Conservation (phyloP, 768 basidiomycete species). For the Amanita pseudoporphyria region DNA sequence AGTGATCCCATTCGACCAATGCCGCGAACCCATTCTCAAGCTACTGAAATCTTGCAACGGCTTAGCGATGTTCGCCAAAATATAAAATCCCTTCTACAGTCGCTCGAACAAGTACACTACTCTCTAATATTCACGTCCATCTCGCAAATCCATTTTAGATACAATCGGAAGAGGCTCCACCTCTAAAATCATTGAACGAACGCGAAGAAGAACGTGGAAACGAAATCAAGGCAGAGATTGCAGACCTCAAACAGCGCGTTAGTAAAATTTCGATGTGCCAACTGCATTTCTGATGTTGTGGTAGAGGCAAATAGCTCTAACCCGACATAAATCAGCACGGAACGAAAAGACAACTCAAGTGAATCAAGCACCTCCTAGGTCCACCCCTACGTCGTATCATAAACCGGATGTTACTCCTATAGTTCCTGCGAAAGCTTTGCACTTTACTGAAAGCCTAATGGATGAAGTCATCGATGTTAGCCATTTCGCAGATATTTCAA, state of each 20-base stretch:
- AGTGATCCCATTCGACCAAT: conserved; percentile 38
- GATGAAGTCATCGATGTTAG: conserved; percentile 55
- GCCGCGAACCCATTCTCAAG: conserved; percentile 40
- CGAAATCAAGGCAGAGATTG: conserved; percentile 26
- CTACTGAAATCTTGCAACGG: conserved; percentile 30
- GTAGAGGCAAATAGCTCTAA: background rate
- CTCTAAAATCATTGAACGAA: conserved; percentile 27
- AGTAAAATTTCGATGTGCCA: background rate
- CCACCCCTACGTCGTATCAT: background rate
- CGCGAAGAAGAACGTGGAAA: conserved; percentile 33
- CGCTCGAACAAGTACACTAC: conserved; percentile 23
- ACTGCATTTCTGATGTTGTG: background rate
- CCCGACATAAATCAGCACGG: background rate
- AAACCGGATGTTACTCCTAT: background rate
- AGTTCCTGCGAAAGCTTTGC: conserved; percentile 23
- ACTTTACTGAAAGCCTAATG: conserved; percentile 53
- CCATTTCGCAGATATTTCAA: conserved; percentile 40
- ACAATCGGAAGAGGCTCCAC: conserved; percentile 16
- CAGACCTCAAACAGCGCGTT: conserved; percentile 33
- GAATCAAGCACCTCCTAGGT: background rate
- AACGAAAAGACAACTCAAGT: background rate
- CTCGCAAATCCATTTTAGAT: conserved; percentile 10
- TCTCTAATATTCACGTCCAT: background rate
- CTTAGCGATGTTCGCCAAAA: conserved; percentile 27
- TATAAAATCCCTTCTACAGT: conserved; percentile 24